These are phyloP conservation scores for Castanea crenata DNA, from an alignment of 306 rosid genomes.

Conservation along the genomic window DNA sequence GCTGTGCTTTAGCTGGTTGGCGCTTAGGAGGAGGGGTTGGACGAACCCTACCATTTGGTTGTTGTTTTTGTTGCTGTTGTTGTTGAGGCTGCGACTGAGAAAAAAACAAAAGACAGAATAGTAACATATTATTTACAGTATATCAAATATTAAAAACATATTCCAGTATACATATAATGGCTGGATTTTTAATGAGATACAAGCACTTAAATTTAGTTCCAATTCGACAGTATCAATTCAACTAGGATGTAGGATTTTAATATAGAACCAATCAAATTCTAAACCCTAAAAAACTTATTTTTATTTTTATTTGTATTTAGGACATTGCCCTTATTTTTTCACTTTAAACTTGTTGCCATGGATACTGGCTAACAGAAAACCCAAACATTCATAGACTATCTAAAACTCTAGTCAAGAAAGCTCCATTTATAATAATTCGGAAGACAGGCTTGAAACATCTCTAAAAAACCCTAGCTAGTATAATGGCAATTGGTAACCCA, in stretches of 20 bases:
- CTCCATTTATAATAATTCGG: background rate
- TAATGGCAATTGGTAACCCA: background rate
- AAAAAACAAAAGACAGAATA: slow-evolving; percentile 2
- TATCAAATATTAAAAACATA: background rate
- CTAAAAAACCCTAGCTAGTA: background rate
- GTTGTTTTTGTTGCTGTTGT: slow-evolving; percentile 40
- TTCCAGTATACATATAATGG: background rate
- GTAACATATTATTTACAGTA: background rate
- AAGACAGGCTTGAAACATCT: background rate
- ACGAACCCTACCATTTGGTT: slow-evolving; percentile 38
- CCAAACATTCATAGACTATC: background rate
- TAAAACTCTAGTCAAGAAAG: background rate
- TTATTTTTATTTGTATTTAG: background rate
- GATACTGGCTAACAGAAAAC: background rate
- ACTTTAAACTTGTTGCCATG: background rate
- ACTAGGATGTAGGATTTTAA: no score
- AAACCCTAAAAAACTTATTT: background rate
- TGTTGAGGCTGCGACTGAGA: background rate
- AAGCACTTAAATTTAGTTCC: background rate
- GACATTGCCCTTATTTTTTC: background rate
- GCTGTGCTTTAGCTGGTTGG: slow-evolving; percentile 33
- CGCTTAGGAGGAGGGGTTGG: slow-evolving; percentile 37
- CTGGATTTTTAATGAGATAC: background rate
- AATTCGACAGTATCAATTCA: background rate
- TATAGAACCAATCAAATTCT: background rate